Conservation (phyloP, 2,329 filamentous ascomycete genomes). For the Epichloe baconii region DNA sequence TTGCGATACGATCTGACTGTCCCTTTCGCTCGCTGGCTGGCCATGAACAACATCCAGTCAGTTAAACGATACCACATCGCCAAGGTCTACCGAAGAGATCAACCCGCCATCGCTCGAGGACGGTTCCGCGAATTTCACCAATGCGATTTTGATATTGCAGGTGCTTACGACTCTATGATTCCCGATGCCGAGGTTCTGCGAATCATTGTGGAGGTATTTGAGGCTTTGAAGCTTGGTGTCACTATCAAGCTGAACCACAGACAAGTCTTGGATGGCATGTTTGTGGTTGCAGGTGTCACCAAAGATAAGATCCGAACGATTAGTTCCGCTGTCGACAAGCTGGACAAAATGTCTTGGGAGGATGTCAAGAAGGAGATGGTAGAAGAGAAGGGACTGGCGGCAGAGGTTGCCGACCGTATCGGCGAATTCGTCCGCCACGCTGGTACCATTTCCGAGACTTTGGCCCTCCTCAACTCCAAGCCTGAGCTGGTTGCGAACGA, state of each 20-base stretch:
- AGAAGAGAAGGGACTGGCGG: conserved; percentile 72
- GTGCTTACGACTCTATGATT: conserved; percentile 77
- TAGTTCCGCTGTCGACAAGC: conserved; percentile 86
- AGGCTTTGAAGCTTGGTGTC: conserved; percentile 58
- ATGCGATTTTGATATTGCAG: conserved; percentile 93
- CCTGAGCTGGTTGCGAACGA: conserved; percentile 56
- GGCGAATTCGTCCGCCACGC: conserved; percentile 71
- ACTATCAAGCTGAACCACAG: conserved; percentile 93
- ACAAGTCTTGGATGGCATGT: conserved; percentile 85
- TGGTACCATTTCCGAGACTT: conserved; percentile 54
- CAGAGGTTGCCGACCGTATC: conserved; percentile 71
- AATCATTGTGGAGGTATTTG: conserved; percentile 76
- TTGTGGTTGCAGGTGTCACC: conserved; percentile 82
- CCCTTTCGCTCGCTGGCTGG: conserved; percentile 82
- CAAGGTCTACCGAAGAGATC: conserved; percentile 52
- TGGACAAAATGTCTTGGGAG: conserved; percentile 84
- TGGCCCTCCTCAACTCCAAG: conserved; percentile 56
- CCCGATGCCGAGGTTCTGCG: conserved; percentile 82
- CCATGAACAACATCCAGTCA: conserved; percentile 75
- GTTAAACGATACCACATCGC: conserved; percentile 95
- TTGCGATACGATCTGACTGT: conserved; percentile 81
- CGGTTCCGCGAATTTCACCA: conserved; percentile 95
- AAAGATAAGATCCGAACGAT: conserved; percentile 78
- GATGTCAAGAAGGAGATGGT: conserved; percentile 90
- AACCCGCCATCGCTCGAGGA: conserved; percentile 65